Percentiles rank a stretch among this genome's conserved stretches.
Conservation (phyloP, 2,329 filamentous ascomycete species). For the Trichoderma afroharzianum region DNA sequence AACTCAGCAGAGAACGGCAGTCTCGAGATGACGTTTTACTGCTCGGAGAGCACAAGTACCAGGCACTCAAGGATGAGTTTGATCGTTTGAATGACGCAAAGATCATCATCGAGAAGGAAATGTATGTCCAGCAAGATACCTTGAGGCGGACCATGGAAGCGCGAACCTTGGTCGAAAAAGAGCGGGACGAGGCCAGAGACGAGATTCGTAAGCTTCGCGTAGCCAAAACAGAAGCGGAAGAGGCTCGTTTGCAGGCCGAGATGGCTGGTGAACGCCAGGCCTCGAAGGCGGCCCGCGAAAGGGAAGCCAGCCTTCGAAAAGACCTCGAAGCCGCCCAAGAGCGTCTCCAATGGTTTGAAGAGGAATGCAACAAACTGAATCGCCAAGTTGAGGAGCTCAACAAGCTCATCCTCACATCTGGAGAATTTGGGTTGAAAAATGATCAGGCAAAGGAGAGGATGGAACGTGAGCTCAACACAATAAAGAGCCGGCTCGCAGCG, state of each 20-base stretch:
- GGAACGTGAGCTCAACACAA: constrained; percentile 83
- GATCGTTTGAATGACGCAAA: constrained; percentile 88
- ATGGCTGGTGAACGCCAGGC: constrained; percentile 74
- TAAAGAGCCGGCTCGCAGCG: constrained; percentile 83
- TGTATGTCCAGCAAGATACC: constrained; percentile 92
- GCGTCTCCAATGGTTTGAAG: constrained; percentile 73
- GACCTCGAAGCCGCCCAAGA: constrained; percentile 78
- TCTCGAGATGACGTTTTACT: constrained; percentile 91
- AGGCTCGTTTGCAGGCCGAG: constrained; percentile 79
- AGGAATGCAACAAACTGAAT: constrained; percentile 72
- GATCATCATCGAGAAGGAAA: constrained; percentile 95
- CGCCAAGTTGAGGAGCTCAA: constrained; percentile 81
- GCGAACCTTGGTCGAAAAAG: constrained; percentile 73
- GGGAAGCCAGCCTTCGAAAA: constrained; percentile 70
- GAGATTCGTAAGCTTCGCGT: constrained; percentile 80
- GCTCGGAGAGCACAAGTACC: constrained; percentile 83
- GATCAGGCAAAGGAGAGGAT: constrained; percentile 93
- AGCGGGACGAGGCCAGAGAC: constrained; percentile 82
- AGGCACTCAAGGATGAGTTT: constrained; percentile 78
- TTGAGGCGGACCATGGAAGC: constrained; percentile 82
- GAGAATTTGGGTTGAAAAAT: constrained; percentile 82
- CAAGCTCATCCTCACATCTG: constrained; percentile 82
- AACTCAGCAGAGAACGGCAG: constrained; percentile 86
- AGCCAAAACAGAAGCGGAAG: constrained; percentile 80
- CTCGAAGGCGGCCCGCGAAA: constrained; percentile 73